phyloP scores from a whole-genome alignment of 2,329 filamentous ascomycete genomes.

The Trichophyton equinum region DNA sequence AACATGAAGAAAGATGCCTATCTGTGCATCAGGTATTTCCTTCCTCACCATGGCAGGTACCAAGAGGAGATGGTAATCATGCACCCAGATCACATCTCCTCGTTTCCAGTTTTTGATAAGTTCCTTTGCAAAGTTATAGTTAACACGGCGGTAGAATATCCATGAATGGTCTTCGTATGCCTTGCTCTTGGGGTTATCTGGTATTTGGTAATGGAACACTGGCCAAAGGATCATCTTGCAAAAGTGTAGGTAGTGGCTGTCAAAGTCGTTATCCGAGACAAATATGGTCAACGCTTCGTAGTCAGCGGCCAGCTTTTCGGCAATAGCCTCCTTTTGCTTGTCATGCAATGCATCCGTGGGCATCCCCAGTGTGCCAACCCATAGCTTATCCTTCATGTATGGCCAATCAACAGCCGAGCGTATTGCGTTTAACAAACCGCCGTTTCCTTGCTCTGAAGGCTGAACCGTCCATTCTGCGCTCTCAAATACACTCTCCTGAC shows the following conservation, averaged over 20 bases:
- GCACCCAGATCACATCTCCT: conserved; percentile 85
- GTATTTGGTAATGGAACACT: conserved; percentile 95
- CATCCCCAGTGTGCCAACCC: conserved; percentile 88
- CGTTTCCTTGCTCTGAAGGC: conserved; percentile 80
- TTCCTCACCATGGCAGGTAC: conserved; percentile 83
- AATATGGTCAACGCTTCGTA: conserved; percentile 74
- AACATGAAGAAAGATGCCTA: conserved; percentile 90
- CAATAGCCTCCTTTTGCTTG: conserved; percentile 68
- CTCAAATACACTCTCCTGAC: conserved; percentile 44
- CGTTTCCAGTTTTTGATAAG: conserved; percentile 88
- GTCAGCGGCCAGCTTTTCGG: conserved; percentile 66
- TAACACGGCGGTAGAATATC: conserved; percentile 85
- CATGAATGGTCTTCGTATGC: conserved; percentile 95
- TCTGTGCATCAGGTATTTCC: conserved; percentile 76
- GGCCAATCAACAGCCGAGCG: conserved; percentile 61
- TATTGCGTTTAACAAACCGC: conserved; percentile 78
- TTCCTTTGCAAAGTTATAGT: conserved; percentile 83
- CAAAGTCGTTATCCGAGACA: conserved; percentile 80
- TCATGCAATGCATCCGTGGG: conserved; percentile 74
- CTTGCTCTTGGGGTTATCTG: conserved; percentile 95
- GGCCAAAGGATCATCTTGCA: conserved; percentile 98
- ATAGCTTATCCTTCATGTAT: conserved; percentile 62
- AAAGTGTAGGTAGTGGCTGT: conserved; percentile 89
- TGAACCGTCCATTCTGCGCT: conserved; percentile 73
- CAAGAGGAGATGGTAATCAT: conserved; percentile 87